Percentiles rank a stretch among this genome's conserved stretches.
These are phyloP conservation scores for Forsythia viridissima DNA, from an alignment of 257 asterid species.

Conservation along the genomic window DNA sequence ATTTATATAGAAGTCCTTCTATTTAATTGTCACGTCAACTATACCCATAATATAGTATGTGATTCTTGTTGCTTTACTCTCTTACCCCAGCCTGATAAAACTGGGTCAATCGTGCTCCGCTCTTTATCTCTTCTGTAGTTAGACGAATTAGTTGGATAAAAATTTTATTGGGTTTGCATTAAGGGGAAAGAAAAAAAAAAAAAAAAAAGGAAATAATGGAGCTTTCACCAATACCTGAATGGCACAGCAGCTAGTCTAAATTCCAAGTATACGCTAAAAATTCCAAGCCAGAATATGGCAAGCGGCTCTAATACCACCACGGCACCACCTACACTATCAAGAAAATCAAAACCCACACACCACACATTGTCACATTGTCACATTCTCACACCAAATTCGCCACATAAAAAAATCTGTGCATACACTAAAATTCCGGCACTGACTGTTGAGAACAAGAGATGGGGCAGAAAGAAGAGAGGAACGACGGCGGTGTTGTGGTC, in stretches of 20 bases:
- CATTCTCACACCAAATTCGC: not conserved
- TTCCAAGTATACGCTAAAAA: not conserved
- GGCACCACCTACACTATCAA: not conserved
- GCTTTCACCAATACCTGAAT: not conserved
- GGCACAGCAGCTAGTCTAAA: not conserved
- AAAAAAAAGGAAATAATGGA: no score
- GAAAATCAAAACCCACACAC: not conserved
- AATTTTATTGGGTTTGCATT: no score
- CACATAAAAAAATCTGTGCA: not conserved
- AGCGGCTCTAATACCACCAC: not conserved
- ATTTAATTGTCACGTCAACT: no score
- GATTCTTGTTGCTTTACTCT: no score
- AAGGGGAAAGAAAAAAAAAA: no score
- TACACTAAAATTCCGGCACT: not conserved
- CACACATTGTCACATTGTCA: not conserved
- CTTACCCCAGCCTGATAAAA: no score
- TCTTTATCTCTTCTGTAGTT: no score
- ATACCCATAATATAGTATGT: no score
- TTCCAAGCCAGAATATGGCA: not conserved
- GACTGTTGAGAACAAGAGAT: conserved; percentile 15
- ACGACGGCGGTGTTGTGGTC: conserved; percentile 45
- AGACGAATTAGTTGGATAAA: no score
- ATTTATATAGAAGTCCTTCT: no score
- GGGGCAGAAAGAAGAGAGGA: conserved; percentile 44
- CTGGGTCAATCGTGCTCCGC: no score